Base-by-base conservation (phyloP, 345 rosid species). In the Reutealis trisperma region DNA sequence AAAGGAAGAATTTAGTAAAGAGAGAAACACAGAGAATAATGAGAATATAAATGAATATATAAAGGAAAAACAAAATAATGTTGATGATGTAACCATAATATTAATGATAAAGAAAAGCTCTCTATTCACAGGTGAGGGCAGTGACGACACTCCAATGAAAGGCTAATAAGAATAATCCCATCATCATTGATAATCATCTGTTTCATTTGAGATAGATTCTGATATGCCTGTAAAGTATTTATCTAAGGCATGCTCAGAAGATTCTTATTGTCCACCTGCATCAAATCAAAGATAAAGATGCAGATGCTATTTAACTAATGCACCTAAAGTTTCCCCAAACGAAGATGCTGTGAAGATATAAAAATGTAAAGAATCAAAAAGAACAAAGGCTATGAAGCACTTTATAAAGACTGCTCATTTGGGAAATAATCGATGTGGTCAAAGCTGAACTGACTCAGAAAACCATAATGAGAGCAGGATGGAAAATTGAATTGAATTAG, bases 361-460 rank as follows among this genome's bases (percentile, higher is more conserved):
- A 71, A 66, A 72, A 45, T 72, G 37, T 63, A 74, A 66, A 78
- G 78, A 77, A 76, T 44, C 70, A 77, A 81, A 78, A 73, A 72
- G 62, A 79, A 78, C 67, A 81, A 77, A 74, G 60, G 72, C 69
- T 70, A 70, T 37, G 57, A 55, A 57, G 27, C 75, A 69, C 84
- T 72, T 71, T 73, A 72, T 57, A 78, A 69, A 77, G 85, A 80
- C 73, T 67, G 58, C 30, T 75, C 11, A 42, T 73, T 42, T 52
- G 70, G 37, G 66, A 22, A 15, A 67, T 67, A 72, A 15, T 65
- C 79, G 47, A 78, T 55, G 70, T 41, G 30, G 72, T 74, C 63
- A 75, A 81, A 77, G 75, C 59, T 57, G 85, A 82, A 69, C 25
- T 13, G 78, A 72, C 58, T 79, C 72, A 66, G 74, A 81, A 73